These are phyloP conservation scores for Plantago elongata DNA, from an alignment of 257 asterid species.

Conservation along the genomic window DNA sequence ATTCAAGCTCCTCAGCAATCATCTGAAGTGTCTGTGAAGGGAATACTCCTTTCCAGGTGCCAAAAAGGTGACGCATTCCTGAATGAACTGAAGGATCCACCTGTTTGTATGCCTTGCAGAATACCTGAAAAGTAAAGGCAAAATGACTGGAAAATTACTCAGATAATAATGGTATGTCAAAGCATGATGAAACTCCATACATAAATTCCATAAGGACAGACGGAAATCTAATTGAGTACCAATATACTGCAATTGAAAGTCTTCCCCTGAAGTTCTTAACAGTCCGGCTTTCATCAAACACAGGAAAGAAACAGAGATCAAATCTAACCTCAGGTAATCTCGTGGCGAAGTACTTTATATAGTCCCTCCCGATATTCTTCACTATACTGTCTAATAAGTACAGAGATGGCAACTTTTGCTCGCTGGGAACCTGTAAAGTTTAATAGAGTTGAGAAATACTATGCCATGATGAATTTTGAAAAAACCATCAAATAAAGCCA, in stretches of 20 bases:
- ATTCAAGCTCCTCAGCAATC: slow-evolving; percentile 85
- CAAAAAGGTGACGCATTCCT: slow-evolving; percentile 93
- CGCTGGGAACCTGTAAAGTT: slow-evolving; percentile 72
- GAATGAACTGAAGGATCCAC: slow-evolving; percentile 70
- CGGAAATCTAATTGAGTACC: background rate
- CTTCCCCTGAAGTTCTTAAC: slow-evolving; percentile 4
- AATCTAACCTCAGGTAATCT: slow-evolving; percentile 76
- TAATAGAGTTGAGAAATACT: slow-evolving; percentile 31
- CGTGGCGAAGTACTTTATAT: slow-evolving; percentile 66
- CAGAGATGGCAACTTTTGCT: slow-evolving; percentile 90
- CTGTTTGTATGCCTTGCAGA: slow-evolving; percentile 77
- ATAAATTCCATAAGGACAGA: slow-evolving; percentile 9
- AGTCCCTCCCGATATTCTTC: slow-evolving; percentile 95
- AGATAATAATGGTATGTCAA: background rate
- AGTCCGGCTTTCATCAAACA: slow-evolving; percentile 5
- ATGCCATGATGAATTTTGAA: slow-evolving; percentile 8
- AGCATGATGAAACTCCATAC: slow-evolving; percentile 1
- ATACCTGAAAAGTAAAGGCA: slow-evolving; percentile 52
- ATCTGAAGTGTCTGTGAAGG: slow-evolving; percentile 67
- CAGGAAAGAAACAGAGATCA: slow-evolving; percentile 11
- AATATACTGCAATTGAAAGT: background rate
- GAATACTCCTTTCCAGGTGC: slow-evolving; percentile 93
- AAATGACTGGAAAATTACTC: slow-evolving; percentile 9
- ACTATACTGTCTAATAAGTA: slow-evolving; percentile 93
- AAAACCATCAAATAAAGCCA: background rate